Evolutionary conservation across 2,329 filamentous ascomycete genomes (phyloP).

Genomic region (Penicillium olsonii): DNA sequence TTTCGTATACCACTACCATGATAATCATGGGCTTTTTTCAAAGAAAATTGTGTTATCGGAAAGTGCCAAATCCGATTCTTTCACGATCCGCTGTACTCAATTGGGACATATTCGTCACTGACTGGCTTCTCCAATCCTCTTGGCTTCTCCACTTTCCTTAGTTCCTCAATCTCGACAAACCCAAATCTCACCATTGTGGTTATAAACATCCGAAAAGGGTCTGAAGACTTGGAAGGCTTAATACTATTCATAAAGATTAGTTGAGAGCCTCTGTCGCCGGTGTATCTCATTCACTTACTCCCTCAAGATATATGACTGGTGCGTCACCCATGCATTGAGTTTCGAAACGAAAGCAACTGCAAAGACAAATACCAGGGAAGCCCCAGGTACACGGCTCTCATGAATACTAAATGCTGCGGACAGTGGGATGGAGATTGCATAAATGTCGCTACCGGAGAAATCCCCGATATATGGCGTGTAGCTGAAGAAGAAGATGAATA

Average conservation of each 20-base stretch:
- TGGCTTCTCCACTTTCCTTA: not conserved
- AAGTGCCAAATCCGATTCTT: too few relatives aligned
- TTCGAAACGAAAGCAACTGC: not conserved
- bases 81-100: too few relatives aligned
- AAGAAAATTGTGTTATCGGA: too few relatives aligned
- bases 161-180: not conserved
- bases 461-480: not conserved
- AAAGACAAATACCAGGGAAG: not conserved
- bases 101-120: not conserved
- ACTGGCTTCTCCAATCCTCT: not conserved
- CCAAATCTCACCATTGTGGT: not conserved
- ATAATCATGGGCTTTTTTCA: too few relatives aligned
- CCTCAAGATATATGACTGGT: not conserved
- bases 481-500: conserved; percentile 4
- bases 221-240: not conserved
- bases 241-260: too few relatives aligned
- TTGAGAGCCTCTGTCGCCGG: too few relatives aligned
- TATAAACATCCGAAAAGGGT: too few relatives aligned
- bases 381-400: not conserved
- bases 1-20: too few relatives aligned
- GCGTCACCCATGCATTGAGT: not conserved
- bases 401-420: not conserved
- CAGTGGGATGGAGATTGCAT: conserved; percentile 4
- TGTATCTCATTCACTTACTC: not conserved
- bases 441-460: not conserved